These are phyloP conservation scores for Tuber microsphaerosporum DNA, from an alignment of 495 filamentous ascomycete genomes.

Conservation along the genomic window DNA sequence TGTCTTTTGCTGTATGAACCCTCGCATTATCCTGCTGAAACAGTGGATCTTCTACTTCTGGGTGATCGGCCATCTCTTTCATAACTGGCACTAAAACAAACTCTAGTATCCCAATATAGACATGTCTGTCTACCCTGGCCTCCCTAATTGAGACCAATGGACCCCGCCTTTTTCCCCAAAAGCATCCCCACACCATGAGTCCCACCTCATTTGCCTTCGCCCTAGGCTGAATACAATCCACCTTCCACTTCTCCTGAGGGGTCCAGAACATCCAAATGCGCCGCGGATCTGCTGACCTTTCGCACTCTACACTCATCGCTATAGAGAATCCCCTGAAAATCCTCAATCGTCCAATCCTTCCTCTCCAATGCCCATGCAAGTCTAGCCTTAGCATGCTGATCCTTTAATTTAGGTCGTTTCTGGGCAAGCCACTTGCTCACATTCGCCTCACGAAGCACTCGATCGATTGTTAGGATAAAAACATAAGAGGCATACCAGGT, in stretches of 20 bases:
- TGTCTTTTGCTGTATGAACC: slow-evolving; percentile 27
- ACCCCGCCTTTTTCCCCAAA: slow-evolving; percentile 6
- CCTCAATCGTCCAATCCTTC: neutral
- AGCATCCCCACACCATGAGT: neutral
- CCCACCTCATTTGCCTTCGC: slow-evolving; percentile 8
- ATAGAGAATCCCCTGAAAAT: too few relatives aligned
- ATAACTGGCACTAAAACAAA: neutral
- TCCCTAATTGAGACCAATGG: slow-evolving; percentile 19
- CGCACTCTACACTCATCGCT: slow-evolving; percentile 10
- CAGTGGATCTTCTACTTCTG: too few relatives aligned
- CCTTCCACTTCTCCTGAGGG: slow-evolving; percentile 22
- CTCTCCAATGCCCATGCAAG: neutral
- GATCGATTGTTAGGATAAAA: neutral
- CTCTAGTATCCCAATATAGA: neutral
- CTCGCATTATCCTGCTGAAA: too few relatives aligned
- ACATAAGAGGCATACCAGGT: neutral
- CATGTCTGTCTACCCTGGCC: slow-evolving; percentile 6
- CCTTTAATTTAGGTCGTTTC: too few relatives aligned
- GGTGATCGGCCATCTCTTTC: too few relatives aligned
- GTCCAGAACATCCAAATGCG: slow-evolving; percentile 12
- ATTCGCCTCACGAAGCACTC: neutral
- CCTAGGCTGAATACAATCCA: slow-evolving; percentile 24
- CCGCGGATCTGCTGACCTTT: slow-evolving; percentile 10
- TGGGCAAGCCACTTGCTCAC: too few relatives aligned
- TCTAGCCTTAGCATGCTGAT: neutral